phyloP scores from a whole-genome alignment of 306 rosid genomes.

The Arachis stenosperma region DNA sequence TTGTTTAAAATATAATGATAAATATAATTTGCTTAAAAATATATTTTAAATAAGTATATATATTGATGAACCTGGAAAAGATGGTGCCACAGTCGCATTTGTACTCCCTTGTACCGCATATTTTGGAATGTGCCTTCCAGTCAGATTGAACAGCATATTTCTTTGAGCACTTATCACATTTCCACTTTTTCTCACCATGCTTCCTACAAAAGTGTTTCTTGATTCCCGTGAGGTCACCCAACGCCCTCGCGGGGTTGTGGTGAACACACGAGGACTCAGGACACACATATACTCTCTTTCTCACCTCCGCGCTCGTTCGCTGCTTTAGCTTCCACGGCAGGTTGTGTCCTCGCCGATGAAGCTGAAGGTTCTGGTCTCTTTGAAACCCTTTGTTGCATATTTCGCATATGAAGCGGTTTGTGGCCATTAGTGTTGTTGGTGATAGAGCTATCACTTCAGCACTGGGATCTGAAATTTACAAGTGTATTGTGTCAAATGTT shows the following conservation, averaged over 20 bases:
- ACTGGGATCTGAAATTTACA: slow-evolving; percentile 57
- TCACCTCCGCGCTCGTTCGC: slow-evolving; percentile 53
- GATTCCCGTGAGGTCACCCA: slow-evolving; percentile 89
- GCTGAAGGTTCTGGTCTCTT: slow-evolving; percentile 86
- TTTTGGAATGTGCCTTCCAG: slow-evolving; percentile 87
- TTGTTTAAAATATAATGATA: too few species aligned
- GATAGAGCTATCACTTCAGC: slow-evolving; percentile 85
- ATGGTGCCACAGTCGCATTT: slow-evolving; percentile 94
- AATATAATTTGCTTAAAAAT: too few species aligned
- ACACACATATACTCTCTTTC: slow-evolving; percentile 73
- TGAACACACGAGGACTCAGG: slow-evolving; percentile 85
- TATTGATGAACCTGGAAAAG: slow-evolving; percentile 72
- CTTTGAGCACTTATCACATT: slow-evolving; percentile 90
- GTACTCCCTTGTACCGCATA: slow-evolving; percentile 84
- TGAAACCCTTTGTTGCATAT: slow-evolving; percentile 91
- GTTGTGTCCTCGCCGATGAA: slow-evolving; percentile 90
- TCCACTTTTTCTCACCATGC: slow-evolving; percentile 93
- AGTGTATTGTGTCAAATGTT: too few species aligned
- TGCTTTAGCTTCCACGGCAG: slow-evolving; percentile 90
- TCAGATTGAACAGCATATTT: slow-evolving; percentile 93
- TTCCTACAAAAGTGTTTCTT: slow-evolving; percentile 86
- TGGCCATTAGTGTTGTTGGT: slow-evolving; percentile 73
- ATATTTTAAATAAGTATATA: too few species aligned
- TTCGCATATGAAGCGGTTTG: slow-evolving; percentile 81
- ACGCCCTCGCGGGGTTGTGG: slow-evolving; percentile 77